phyloP scores from a whole-genome alignment of 805 yeast species.

The Cyberlindnera veronae region DNA sequence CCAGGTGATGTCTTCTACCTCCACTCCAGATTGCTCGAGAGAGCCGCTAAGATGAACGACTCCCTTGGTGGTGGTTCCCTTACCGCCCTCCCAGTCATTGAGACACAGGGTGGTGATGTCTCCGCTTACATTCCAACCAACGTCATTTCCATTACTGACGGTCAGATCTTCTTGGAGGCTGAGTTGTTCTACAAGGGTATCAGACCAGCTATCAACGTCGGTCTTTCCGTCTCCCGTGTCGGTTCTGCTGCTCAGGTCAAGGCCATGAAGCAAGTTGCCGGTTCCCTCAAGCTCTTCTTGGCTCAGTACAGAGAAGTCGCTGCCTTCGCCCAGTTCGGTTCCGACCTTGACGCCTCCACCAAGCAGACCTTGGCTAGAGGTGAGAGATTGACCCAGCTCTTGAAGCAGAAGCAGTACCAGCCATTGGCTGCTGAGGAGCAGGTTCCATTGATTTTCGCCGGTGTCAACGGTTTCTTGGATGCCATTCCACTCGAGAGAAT shows the following conservation, averaged over 20 bases:
- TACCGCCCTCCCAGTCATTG: conserved; percentile 95
- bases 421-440: conserved; percentile 99
- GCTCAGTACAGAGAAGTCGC: conserved; percentile 99
- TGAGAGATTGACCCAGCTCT: conserved; percentile 99
- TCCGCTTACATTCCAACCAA: conserved; percentile 97
- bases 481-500: conserved; percentile 77
- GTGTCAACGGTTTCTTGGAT: conserved; percentile 99
- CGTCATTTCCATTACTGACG: conserved; percentile 96
- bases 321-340: conserved; percentile 99
- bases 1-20: conserved; percentile 28
- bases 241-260: conserved; percentile 99
- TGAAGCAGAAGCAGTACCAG: conserved; percentile 95
- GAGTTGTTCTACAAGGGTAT: conserved; percentile 99
- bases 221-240: conserved; percentile 99
- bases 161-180: conserved; percentile 98
- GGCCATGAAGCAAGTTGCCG: conserved; percentile 99
- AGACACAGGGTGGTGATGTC: conserved; percentile 99
- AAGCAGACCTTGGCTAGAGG: conserved; percentile 99
- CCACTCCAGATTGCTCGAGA: conserved; percentile 81
- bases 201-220: conserved; percentile 99
- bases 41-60: conserved; percentile 96
- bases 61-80: conserved; percentile 88
- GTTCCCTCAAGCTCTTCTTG: conserved; percentile 99
- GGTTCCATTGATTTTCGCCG: conserved; percentile 98
- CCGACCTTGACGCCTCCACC: conserved; percentile 99